A percentile compares a stretch with the other conserved stretches of the same genome.
phyloP scores from a whole-genome alignment of 1,284 basidiomycete species.

The Kwoniella shivajii region DNA sequence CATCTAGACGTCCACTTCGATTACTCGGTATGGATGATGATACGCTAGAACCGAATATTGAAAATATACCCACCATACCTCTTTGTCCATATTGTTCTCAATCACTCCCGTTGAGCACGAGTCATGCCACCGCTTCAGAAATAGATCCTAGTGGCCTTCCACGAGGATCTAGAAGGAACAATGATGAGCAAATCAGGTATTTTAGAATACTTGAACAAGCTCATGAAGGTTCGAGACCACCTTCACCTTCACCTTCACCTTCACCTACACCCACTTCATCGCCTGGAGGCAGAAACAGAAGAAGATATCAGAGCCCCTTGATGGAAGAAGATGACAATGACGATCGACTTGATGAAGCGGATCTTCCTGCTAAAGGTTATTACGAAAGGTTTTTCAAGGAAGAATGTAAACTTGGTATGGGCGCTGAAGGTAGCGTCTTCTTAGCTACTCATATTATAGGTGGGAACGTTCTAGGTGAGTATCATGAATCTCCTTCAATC shows the following conservation, averaged over 20 bases:
- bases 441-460: constrained; percentile 42
- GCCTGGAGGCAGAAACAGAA: no score
- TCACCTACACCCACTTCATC: not conserved
- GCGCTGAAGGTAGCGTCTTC: constrained; percentile 86
- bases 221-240: constrained; percentile 45
- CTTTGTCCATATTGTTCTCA: constrained; percentile 45
- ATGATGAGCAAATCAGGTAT: constrained; percentile 26
- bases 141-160: no score
- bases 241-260: constrained; percentile 28
- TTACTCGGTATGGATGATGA: not conserved
- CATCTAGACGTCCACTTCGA: constrained; percentile 2
- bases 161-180: not conserved
- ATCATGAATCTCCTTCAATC: not conserved
- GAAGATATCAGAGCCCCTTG: not conserved
- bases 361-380: constrained; percentile 55
- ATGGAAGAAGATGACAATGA: constrained; percentile 16
- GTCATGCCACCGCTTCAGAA: no score
- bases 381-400: constrained; percentile 79
- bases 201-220: constrained; percentile 49
- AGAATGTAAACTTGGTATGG: constrained; percentile 82
- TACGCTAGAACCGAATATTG: not conserved
- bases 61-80: constrained; percentile 66
- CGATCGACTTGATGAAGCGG: constrained; percentile 20
- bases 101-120: constrained; percentile 12
- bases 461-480: constrained; percentile 37